These are phyloP conservation scores for Neurospora intermedia DNA, from an alignment of 495 filamentous ascomycete species.

Conservation along the genomic window DNA sequence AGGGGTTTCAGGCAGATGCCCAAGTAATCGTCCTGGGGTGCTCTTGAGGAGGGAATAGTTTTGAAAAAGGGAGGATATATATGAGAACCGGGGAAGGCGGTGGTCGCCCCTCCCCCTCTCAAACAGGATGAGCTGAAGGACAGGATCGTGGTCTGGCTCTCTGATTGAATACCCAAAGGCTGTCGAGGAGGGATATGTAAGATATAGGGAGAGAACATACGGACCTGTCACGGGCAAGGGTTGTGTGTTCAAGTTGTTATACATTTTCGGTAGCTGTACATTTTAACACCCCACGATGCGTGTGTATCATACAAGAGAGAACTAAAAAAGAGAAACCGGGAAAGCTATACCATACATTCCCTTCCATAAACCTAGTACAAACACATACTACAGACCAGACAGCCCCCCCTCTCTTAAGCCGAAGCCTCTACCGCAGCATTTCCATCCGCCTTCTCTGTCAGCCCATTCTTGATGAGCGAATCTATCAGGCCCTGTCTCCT, in stretches of 20 bases:
- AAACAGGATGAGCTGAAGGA: no score
- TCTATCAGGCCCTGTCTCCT: slow-evolving; percentile 26
- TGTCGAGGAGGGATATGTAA: neutral
- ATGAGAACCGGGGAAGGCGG: no score
- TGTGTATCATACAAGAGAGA: slow-evolving; percentile 10
- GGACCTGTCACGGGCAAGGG: neutral
- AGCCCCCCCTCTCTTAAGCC: neutral
- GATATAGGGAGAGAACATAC: neutral
- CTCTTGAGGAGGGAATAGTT: slow-evolving; percentile 1
- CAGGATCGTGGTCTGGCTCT: neutral
- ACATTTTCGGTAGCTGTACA: slow-evolving; percentile 13
- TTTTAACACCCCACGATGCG: slow-evolving; percentile 2
- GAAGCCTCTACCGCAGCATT: slow-evolving; percentile 5
- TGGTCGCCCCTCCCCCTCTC: no score
- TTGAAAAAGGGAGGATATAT: no score
- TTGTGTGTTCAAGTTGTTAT: neutral
- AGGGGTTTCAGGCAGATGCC: slow-evolving; percentile 36
- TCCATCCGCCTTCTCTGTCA: slow-evolving; percentile 1
- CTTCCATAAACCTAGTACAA: slow-evolving; percentile 2
- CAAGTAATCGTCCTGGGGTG: slow-evolving; percentile 15
- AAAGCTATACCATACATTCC: slow-evolving; percentile 2
- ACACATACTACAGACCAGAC: neutral
- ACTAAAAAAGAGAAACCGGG: neutral
- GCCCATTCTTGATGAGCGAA: slow-evolving; percentile 4
- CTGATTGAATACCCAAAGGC: neutral